Evolutionary conservation across 495 filamentous ascomycete species (phyloP).

Genomic region (Penicillium ochrochloron): DNA sequence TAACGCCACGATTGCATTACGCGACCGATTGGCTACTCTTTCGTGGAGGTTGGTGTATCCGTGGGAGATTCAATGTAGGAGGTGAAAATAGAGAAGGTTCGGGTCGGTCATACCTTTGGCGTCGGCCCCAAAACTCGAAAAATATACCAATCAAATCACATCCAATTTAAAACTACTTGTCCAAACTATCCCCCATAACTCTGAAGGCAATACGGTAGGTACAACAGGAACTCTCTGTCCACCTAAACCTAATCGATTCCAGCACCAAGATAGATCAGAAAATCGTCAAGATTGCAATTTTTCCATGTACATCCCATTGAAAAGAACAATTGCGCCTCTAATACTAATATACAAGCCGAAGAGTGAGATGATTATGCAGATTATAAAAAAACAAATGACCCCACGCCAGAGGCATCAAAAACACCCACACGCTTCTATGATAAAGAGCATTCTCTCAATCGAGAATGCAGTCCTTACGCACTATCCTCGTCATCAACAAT

Average conservation of each 20-base stretch:
- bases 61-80: not conserved
- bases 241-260: not conserved
- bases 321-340: constrained; percentile 32
- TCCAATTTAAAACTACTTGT: constrained; percentile 6
- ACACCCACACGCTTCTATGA: constrained; percentile 28
- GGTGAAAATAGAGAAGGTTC: constrained; percentile 1
- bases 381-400: constrained; percentile 18
- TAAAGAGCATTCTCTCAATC: constrained; percentile 13
- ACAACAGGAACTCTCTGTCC: not conserved
- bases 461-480: constrained; percentile 25
- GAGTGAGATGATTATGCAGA: constrained; percentile 34
- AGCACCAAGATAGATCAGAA: not conserved
- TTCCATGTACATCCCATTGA: constrained; percentile 27
- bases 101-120: not conserved
- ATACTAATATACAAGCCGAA: constrained; percentile 38
- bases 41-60: not conserved
- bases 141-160: constrained; percentile 3
- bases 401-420: constrained; percentile 24
- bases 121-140: not conserved
- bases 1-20: not conserved
- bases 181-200: not conserved
- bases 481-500: constrained; percentile 45
- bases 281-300: constrained; percentile 12
- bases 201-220: not conserved
- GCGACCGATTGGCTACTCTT: not conserved